A percentile compares a stretch with the other conserved stretches of the same genome.
These are phyloP conservation scores for Gossypium schwendimanii DNA, from an alignment of 441 rosid species.

Conservation along the genomic window DNA sequence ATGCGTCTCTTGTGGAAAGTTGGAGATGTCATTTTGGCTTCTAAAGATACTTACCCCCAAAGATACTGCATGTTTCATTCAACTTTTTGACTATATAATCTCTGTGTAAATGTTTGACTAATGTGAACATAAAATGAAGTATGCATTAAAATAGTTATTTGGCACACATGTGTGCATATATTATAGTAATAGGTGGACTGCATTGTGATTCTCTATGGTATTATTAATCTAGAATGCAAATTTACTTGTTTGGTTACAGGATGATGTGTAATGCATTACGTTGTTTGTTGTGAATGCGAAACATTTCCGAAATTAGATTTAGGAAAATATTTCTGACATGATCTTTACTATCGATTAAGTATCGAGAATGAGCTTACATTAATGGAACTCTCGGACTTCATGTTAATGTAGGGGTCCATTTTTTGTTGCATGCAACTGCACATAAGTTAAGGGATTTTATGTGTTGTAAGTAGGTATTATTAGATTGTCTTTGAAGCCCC, in stretches of 20 bases:
- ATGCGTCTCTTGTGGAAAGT: constrained; percentile 4
- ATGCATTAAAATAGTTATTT: constrained; percentile 16
- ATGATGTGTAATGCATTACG: neutral
- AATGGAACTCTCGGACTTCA: neutral
- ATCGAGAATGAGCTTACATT: neutral
- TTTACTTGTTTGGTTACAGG: neutral
- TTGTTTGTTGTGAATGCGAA: neutral
- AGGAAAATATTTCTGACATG: neutral
- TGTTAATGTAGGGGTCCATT: neutral
- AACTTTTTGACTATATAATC: constrained; percentile 14
- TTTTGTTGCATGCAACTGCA: neutral
- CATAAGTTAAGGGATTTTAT: neutral
- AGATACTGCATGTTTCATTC: constrained; percentile 15
- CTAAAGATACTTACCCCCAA: constrained; percentile 13
- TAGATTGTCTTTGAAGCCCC: neutral
- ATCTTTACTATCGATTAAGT: neutral
- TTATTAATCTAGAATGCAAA: constrained; percentile 8
- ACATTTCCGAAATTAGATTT: neutral
- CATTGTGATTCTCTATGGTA: constrained; percentile 1
- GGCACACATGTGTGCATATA: constrained; percentile 5
- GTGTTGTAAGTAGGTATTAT: neutral
- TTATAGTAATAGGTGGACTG: neutral
- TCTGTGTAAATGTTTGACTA: constrained; percentile 21
- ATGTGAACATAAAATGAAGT: constrained; percentile 9
- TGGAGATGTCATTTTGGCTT: constrained; percentile 14